These are phyloP conservation scores for Pascua sp. DNA, from an alignment of 1,284 basidiomycete genomes.

Conservation along the genomic window DNA sequence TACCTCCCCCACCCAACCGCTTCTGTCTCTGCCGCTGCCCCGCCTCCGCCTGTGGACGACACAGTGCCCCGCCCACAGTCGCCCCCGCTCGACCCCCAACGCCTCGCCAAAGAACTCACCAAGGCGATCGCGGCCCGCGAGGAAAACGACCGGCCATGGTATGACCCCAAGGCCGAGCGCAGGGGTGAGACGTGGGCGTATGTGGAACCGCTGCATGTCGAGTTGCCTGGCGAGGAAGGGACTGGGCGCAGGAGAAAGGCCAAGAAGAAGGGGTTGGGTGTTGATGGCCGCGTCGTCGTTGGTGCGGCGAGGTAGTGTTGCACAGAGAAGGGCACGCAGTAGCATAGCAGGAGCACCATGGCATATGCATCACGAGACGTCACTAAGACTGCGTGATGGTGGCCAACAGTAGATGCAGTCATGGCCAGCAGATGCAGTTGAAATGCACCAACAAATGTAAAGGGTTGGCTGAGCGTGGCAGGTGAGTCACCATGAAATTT, in stretches of 20 bases:
- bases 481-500: no score
- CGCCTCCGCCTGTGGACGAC: constrained; percentile 1
- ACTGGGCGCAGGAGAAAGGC: constrained; percentile 25
- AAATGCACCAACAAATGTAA: no score
- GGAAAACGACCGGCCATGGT: constrained; percentile 41
- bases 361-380: no score
- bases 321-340: no score
- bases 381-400: no score
- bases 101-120: constrained; percentile 30
- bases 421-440: no score
- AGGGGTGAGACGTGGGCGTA: constrained; percentile 16
- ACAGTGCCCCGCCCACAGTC: constrained; percentile 31
- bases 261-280: constrained; percentile 28
- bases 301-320: constrained; percentile 26
- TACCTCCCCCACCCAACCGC: constrained; percentile 13
- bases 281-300: constrained; percentile 34
- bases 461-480: no score
- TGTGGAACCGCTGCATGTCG: constrained; percentile 5
- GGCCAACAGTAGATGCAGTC: no score
- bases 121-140: constrained; percentile 28
- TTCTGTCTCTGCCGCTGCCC: no score
- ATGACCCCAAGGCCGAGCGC: constrained; percentile 30
- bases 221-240: constrained; percentile 19
- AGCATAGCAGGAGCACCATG: no score
- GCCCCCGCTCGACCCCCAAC: constrained; percentile 26